phyloP scores from a whole-genome alignment of 768 basidiomycete genomes.

The Collybia nuda region DNA sequence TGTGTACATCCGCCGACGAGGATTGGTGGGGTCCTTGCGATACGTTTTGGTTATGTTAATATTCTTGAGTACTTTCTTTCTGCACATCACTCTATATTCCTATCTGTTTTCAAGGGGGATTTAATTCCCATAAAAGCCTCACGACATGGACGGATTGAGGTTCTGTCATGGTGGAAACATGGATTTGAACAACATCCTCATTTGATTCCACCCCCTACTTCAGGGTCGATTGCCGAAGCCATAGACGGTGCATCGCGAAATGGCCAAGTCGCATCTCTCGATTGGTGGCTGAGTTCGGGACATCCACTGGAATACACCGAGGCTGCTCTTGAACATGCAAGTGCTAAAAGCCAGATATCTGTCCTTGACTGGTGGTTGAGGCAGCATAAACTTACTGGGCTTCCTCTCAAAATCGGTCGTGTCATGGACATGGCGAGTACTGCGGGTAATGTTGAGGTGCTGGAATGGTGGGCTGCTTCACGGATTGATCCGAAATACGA shows the following conservation, averaged over 20 bases:
- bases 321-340: constrained; percentile 76
- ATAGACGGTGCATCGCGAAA: constrained; percentile 79
- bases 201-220: constrained; percentile 53
- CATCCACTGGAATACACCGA: constrained; percentile 75
- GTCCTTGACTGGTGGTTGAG: constrained; percentile 85
- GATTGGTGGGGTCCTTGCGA: constrained; percentile 61
- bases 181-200: constrained; percentile 61
- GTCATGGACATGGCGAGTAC: constrained; percentile 86
- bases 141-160: constrained; percentile 64
- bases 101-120: constrained; percentile 61
- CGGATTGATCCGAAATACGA: constrained; percentile 81
- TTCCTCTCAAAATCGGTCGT: constrained; percentile 79
- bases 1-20: constrained; percentile 60
- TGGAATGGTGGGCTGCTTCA: constrained; percentile 86
- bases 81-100: constrained; percentile 63
- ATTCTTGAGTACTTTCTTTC: constrained; percentile 75
- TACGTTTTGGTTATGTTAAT: constrained; percentile 75
- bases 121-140: constrained; percentile 80
- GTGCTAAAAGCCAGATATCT: constrained; percentile 71
- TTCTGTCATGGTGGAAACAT: constrained; percentile 84
- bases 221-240: constrained; percentile 60
- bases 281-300: constrained; percentile 79
- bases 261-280: constrained; percentile 71
- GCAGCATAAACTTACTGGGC: constrained; percentile 42
- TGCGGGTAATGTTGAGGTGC: constrained; percentile 69